These are phyloP conservation scores for Rhododendron mucronatum DNA, from an alignment of 148 eudicot genomes.

Conservation along the genomic window DNA sequence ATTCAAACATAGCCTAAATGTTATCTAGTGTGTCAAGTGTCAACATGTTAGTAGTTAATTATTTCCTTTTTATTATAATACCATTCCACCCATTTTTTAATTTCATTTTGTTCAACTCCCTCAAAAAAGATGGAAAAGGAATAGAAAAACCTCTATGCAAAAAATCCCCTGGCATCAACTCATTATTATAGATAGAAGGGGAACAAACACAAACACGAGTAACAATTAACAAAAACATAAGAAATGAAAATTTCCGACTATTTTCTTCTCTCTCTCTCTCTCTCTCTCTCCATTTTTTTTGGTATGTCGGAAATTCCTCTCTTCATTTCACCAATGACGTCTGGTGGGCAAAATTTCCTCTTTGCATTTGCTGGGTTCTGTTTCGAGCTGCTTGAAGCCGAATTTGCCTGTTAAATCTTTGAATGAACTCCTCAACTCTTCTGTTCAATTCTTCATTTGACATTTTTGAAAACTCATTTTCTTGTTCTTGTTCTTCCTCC, in stretches of 20 bases:
- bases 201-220: background rate
- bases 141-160: background rate
- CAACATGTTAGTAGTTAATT: background rate
- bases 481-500: constrained; percentile 13
- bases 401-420: constrained; percentile 29
- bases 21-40: background rate
- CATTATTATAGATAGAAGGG: background rate
- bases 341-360: background rate
- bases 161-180: background rate
- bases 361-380: background rate
- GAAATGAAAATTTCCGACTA: background rate
- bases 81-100: background rate
- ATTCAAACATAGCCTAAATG: no score
- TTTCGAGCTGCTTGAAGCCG: constrained; percentile 29
- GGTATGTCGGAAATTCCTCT: background rate
- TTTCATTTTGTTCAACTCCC: background rate
- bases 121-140: background rate
- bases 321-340: background rate
- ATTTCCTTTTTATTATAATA: background rate
- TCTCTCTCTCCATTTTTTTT: no score
- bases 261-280: background rate
- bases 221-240: background rate
- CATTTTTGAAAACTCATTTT: constrained; percentile 31
- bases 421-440: constrained; percentile 44
- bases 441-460: constrained; percentile 38